Base-by-base conservation (phyloP, 306 rosid genomes). In the Casuarina equisetifolia region DNA sequence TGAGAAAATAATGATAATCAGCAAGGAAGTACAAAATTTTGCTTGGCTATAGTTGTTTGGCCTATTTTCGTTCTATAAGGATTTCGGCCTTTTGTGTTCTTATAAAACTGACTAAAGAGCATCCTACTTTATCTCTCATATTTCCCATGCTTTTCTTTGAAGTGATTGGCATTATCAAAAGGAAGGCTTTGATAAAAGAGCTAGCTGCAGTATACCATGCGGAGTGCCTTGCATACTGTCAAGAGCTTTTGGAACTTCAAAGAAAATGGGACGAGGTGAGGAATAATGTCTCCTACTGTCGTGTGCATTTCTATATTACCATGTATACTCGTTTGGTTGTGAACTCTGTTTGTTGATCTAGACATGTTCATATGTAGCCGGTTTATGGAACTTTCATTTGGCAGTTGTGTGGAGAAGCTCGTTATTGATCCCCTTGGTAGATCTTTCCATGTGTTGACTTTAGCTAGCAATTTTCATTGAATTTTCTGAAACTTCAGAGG, bases 81-180 rank as follows among this genome's bases (percentile, higher is more conserved):
- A 9, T 35, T 17, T 36, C 2, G 25, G 6, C 7, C 4, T 63
- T 4, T 50, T 63, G n/a, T n/a, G 9, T 2, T 35, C 39, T 72
- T 6, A n/a, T 6, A 32, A 40, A 66, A 43, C 46, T 66, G 70
- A 16, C 2, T 16, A 6, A 40, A n/a, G 9, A 17, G 16, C 49
- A 66, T 39, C 70, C 11, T 64, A 51, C 70, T 81, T 6, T 4
- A 61, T 66, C 13, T 74, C 70, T 78, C 32, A 74, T 19, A 16
- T 8, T 69, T 42, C 50, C 12, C 51, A 1, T 63, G 1, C 35
- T 55, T 53, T 74, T 72, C 57, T 39, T 54, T 87, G 73, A 74
- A 95, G 99, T 92, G 97, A 91, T 92, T 84, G 97, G 99, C 35
- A 88, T 92, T 78, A 95, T 95, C 75, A 91, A 89, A 75, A 88